phyloP scores from a whole-genome alignment of 805 yeast species.

The Suhomyces xylopsoci region DNA sequence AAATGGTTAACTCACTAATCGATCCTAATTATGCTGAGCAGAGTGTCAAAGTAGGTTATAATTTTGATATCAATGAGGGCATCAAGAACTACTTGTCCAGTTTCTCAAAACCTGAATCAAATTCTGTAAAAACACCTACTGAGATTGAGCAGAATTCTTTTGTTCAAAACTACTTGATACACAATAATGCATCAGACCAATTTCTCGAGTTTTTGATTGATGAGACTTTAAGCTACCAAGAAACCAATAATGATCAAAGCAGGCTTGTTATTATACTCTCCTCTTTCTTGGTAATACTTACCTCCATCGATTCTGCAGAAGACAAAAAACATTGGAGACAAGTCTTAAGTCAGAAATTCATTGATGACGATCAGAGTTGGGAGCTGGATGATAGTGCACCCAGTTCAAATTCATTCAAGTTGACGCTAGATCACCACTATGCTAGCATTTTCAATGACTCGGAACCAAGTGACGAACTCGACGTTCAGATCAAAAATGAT shows the following conservation, averaged over 20 bases:
- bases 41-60: neutral
- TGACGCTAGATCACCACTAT: constrained; percentile 24
- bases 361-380: neutral
- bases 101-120: neutral
- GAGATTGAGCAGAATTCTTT: constrained; percentile 1
- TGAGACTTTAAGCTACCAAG: constrained; percentile 8
- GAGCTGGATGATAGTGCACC: constrained; percentile 1
- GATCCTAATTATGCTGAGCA: constrained; percentile 8
- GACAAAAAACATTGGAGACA: constrained; percentile 25
- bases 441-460: constrained; percentile 24
- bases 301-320: constrained; percentile 12
- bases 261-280: constrained; percentile 23
- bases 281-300: constrained; percentile 16
- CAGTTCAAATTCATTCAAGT: constrained; percentile 8
- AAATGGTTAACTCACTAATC: constrained; percentile 7
- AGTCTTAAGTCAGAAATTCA: neutral
- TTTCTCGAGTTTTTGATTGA: neutral
- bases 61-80: constrained; percentile 5
- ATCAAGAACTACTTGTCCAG: neutral
- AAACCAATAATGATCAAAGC: constrained; percentile 23
- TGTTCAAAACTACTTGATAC: neutral
- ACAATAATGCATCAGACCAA: neutral
- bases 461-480: constrained; percentile 3
- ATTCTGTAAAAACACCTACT: neutral
- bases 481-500: neutral